Evolutionary conservation across 352 stramenopile species (phyloP).

Genomic region (Pythium chondricola): DNA sequence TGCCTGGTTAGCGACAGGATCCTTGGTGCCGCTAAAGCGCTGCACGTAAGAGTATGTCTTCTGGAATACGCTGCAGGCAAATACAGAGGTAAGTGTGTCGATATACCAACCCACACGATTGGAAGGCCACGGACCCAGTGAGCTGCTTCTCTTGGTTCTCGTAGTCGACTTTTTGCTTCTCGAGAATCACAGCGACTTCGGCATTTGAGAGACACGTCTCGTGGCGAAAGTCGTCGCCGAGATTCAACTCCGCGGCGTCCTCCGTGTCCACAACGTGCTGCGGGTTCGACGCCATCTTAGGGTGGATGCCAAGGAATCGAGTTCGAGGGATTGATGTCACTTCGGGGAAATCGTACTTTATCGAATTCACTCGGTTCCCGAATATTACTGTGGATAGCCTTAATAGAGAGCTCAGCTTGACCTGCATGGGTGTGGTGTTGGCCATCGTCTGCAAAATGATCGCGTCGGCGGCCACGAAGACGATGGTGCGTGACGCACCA

Average conservation of each 20-base stretch:
- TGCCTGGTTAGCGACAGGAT: constrained; percentile 87
- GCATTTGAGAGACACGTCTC: constrained; percentile 88
- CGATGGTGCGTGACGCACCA: constrained; percentile 5
- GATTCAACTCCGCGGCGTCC: constrained; percentile 85
- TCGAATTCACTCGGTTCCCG: too few relatives aligned
- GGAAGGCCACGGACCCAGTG: constrained; percentile 43
- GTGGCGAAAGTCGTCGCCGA: constrained; percentile 85
- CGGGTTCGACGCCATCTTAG: constrained; percentile 72
- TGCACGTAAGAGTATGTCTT: constrained; percentile 91
- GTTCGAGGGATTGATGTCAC: too few relatives aligned
- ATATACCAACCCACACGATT: not conserved
- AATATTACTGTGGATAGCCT: not conserved
- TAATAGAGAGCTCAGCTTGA: too few relatives aligned
- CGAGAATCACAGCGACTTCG: constrained; percentile 85
- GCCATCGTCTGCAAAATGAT: too few relatives aligned
- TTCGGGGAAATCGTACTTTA: too few relatives aligned
- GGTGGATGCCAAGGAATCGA: too few relatives aligned
- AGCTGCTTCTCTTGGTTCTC: constrained; percentile 89
- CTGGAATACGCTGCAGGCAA: constrained; percentile 68
- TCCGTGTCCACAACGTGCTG: constrained; percentile 88
- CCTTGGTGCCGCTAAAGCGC: constrained; percentile 88
- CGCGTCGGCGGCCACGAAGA: constrained; percentile 3
- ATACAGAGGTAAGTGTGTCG: not conserved
- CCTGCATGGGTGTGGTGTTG: too few relatives aligned
- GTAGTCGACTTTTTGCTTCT: constrained; percentile 89